phyloP scores from a whole-genome alignment of 2,329 filamentous ascomycete genomes.

The Dactylellina leptospora region DNA sequence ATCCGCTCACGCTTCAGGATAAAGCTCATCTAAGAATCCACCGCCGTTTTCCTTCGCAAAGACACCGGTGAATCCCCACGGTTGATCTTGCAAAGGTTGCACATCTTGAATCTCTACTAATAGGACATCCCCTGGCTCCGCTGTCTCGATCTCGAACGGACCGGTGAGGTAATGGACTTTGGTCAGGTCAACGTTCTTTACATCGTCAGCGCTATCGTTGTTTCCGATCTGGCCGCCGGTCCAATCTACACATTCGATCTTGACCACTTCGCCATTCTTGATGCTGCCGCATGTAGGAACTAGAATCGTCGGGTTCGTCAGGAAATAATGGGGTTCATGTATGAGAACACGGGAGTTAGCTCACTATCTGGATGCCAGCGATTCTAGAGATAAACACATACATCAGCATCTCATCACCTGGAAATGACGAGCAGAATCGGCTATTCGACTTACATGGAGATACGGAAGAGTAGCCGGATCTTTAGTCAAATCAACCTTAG shows the following conservation, averaged over 20 bases:
- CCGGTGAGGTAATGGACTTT: constrained; percentile 87
- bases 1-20: constrained; percentile 75
- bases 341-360: no score
- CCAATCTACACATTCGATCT: constrained; percentile 90
- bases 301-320: constrained; percentile 60
- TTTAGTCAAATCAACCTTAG: constrained; percentile 33
- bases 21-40: constrained; percentile 86
- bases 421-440: constrained; percentile 16
- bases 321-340: no score
- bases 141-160: constrained; percentile 84
- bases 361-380: constrained; percentile 91
- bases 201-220: constrained; percentile 87
- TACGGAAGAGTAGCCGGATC: constrained; percentile 35
- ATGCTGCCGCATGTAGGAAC: constrained; percentile 78
- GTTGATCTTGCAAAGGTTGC: constrained; percentile 82
- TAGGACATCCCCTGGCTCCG: constrained; percentile 83
- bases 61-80: constrained; percentile 89
- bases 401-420: background rate
- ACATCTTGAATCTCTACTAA: constrained; percentile 93
- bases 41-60: constrained; percentile 85
- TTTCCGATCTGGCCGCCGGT: constrained; percentile 85
- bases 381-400: constrained; percentile 68
- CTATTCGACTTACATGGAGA: constrained; percentile 25
- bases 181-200: constrained; percentile 84
- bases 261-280: constrained; percentile 84